Percentiles rank a stretch among this genome's conserved stretches.
These are phyloP conservation scores for Saccharata proteae DNA, from an alignment of 2,329 filamentous ascomycete species.

Conservation along the genomic window DNA sequence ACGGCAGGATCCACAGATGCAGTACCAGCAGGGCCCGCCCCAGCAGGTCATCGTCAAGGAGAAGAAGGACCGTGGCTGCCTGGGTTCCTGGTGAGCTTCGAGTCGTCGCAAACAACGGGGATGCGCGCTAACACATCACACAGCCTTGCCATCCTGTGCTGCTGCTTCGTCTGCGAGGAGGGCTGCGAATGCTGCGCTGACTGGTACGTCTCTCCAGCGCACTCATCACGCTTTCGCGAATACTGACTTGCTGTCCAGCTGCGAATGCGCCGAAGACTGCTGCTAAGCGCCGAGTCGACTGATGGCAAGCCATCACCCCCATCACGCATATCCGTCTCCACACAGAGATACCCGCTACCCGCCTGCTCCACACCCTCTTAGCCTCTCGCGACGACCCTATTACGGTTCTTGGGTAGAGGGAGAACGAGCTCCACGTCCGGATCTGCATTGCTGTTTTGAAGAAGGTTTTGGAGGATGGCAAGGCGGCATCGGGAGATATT, in stretches of 20 bases:
- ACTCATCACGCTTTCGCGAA: conserved; percentile 9
- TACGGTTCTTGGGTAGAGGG: too few species aligned
- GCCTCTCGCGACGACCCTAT: too few species aligned
- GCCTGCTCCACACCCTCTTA: too few species aligned
- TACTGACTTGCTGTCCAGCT: conserved; percentile 8
- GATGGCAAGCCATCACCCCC: too few species aligned
- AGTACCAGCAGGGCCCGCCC: conserved; percentile 39
- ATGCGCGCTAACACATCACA: not conserved
- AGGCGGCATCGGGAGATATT: too few species aligned
- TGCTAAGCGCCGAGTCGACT: conserved; percentile 11
- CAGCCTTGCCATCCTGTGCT: conserved; percentile 45
- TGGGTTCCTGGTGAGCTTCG: conserved; percentile 35
- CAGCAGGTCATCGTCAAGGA: conserved; percentile 28
- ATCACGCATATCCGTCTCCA: too few species aligned
- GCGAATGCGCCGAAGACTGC: conserved; percentile 23
- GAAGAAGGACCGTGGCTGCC: conserved; percentile 40
- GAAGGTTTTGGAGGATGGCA: too few species aligned
- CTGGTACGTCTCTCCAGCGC: conserved; percentile 34
- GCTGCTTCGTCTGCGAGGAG: conserved; percentile 53
- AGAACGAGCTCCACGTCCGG: too few species aligned
- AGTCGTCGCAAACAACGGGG: not conserved
- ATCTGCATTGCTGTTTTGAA: too few species aligned
- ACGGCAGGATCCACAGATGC: conserved; percentile 25
- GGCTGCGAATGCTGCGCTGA: conserved; percentile 53
- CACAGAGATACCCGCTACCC: too few species aligned